Base-by-base conservation (phyloP, 768 basidiomycete species). In the Megacollybia marginata region DNA sequence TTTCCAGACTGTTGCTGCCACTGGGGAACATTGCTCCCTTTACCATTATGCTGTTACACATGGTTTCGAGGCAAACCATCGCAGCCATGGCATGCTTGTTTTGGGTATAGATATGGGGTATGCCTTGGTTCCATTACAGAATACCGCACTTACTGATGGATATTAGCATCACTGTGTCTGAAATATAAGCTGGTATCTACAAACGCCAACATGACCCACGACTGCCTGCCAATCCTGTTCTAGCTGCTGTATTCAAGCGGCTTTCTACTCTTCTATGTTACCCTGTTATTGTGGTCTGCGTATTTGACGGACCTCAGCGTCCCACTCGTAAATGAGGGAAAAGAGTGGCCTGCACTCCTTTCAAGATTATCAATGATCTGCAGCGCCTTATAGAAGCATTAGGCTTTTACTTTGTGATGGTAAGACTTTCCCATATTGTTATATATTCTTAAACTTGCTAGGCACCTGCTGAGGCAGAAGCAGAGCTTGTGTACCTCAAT, bases 281-380 rank as follows among this genome's bases (percentile, higher is more conserved):
- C 7, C 70, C 72, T 1, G 51, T 74, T 34, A 56, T 68, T 3
- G 59, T 64, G 2, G 60, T 76, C 1, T 73, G 76, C 55, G 69
- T 78, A 2, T 76, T 76, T 52, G 69, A 77, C 57, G 74, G 76
- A 1, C 65, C 67, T 0, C 52, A 63, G 19, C 65, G 71, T 42
- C 74, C 75, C 1, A 34, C 46, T 4, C 52, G 63, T 40, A 76
- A 76, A 57, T 60, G 72, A 9, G 63, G 67, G 32, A 67, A 63
- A 40, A 48, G 52, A 43, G 57, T 59, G 10, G 44, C 16, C 6
- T 3, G 15, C 5, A 18, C 44, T 10, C n/a, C 38, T 40, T 18
- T 40, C 13, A 18, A 13, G 13, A 40, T 40, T 40, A 5, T 15
- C 5, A 40, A 3, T 5, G 4, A 15, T 4, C n/a, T 23, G 4